These are phyloP conservation scores for Paraphaeosphaeria minitans DNA, from an alignment of 2,329 filamentous ascomycete genomes.

Conservation along the genomic window DNA sequence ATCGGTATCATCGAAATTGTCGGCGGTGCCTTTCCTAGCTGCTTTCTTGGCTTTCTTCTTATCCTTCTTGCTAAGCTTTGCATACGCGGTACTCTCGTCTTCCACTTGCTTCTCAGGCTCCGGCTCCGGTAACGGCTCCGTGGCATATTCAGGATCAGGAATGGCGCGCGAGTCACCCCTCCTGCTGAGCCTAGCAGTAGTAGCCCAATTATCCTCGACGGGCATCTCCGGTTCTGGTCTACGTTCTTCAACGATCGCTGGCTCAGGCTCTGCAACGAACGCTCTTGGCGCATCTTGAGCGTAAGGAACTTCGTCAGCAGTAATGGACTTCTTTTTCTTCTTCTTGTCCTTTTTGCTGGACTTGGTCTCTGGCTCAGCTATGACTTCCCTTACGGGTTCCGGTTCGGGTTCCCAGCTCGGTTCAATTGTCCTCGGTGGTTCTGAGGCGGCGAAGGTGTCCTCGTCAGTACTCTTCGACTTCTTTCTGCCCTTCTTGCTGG, in stretches of 20 bases:
- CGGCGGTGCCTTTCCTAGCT: constrained; percentile 34
- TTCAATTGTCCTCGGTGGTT: background rate
- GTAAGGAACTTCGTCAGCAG: background rate
- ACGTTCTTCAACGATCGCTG: background rate
- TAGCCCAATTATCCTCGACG: constrained; percentile 15
- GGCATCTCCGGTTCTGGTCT: background rate
- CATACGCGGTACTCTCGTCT: background rate
- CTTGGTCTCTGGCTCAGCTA: constrained; percentile 4
- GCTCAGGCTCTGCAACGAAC: constrained; percentile 2
- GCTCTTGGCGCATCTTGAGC: background rate
- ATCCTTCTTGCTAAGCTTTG: constrained; percentile 48
- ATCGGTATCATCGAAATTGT: constrained; percentile 40
- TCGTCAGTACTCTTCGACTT: constrained; percentile 9
- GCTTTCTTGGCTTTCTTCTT: constrained; percentile 44
- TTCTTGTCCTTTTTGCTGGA: constrained; percentile 13
- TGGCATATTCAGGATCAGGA: constrained; percentile 6
- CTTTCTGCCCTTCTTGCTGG: constrained; percentile 27
- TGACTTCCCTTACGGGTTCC: background rate
- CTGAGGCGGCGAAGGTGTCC: background rate
- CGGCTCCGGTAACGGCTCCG: constrained; percentile 6
- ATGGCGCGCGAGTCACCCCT: constrained; percentile 18
- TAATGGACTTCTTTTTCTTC: constrained; percentile 16
- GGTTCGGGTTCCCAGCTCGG: background rate
- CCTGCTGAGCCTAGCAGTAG: constrained; percentile 10
- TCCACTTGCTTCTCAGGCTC: constrained; percentile 8